phyloP scores from a whole-genome alignment of 148 eudicot genomes.

The Nepenthes gracilis region DNA sequence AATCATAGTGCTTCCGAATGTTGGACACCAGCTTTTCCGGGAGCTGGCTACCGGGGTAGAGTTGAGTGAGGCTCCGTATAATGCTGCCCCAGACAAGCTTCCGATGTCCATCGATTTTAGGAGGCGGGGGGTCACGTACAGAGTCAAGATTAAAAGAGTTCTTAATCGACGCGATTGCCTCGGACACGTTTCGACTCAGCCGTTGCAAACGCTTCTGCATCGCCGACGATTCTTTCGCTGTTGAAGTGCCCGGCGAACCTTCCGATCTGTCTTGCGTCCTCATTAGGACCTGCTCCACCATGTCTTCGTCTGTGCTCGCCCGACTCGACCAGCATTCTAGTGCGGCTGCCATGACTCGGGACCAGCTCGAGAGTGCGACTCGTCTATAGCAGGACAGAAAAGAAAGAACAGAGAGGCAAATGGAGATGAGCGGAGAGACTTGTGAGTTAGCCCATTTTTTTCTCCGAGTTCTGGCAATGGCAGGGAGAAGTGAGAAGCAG shows the following conservation, averaged over 20 bases:
- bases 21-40: conserved; percentile 86
- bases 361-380: background rate
- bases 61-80: conserved; percentile 76
- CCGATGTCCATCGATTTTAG: conserved; percentile 38
- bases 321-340: conserved; percentile 91
- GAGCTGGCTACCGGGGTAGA: conserved; percentile 92
- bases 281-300: conserved; percentile 76
- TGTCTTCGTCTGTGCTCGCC: conserved; percentile 64
- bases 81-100: conserved; percentile 71
- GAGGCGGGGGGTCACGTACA: conserved; percentile 34
- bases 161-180: conserved; percentile 78
- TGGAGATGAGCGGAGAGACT: background rate
- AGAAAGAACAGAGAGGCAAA: background rate
- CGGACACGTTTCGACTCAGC: conserved; percentile 67
- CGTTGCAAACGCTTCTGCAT: conserved; percentile 78
- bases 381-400: background rate
- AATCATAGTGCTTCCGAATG: conserved; percentile 83
- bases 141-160: conserved; percentile 74
- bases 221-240: conserved; percentile 33
- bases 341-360: conserved; percentile 57
- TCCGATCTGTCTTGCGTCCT: conserved; percentile 79
- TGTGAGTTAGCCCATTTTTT: conserved; percentile 3
- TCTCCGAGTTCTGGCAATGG: conserved; percentile 1
- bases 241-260: conserved; percentile 15
- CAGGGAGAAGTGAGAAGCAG: background rate